A percentile compares a stretch with the other conserved stretches of the same genome.
These are phyloP conservation scores for Lachnellula arida DNA, from an alignment of 2,329 filamentous ascomycete species.

Conservation along the genomic window DNA sequence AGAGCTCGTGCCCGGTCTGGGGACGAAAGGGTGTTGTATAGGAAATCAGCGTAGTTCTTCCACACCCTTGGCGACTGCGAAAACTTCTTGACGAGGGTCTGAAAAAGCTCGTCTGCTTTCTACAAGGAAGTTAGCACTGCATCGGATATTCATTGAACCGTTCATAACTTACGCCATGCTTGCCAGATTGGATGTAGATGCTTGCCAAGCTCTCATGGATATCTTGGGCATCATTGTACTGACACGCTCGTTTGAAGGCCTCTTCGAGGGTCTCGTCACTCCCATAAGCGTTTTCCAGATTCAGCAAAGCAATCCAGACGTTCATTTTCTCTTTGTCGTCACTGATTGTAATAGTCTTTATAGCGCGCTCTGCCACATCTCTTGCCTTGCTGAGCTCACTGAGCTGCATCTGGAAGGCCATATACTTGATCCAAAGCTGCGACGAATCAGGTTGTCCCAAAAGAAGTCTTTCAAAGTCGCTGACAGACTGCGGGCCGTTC, in stretches of 20 bases:
- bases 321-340: conserved; percentile 93
- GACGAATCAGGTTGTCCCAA: conserved; percentile 93
- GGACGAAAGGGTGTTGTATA: conserved; percentile 67
- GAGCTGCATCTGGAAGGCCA: conserved; percentile 96
- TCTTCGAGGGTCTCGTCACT: conserved; percentile 77
- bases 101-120: conserved; percentile 87
- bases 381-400: conserved; percentile 85
- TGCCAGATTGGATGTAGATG: conserved; percentile 91
- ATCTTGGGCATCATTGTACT: conserved; percentile 88
- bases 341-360: conserved; percentile 84
- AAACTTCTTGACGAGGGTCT: conserved; percentile 81
- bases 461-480: conserved; percentile 90
- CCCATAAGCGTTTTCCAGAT: conserved; percentile 88
- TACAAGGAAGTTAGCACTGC: conserved; percentile 38
- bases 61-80: conserved; percentile 75
- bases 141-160: not conserved
- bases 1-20: conserved; percentile 73
- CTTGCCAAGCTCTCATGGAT: conserved; percentile 85
- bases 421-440: conserved; percentile 90
- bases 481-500: conserved; percentile 81
- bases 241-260: conserved; percentile 86
- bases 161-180: conserved; percentile 63
- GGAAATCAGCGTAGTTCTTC: conserved; percentile 92
- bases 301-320: conserved; percentile 90
- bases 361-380: conserved; percentile 82